Evolutionary conservation across 495 filamentous ascomycete species (phyloP), one percentile per base, ranked within the genome.

Genomic region (Bacidia rubella): DNA sequence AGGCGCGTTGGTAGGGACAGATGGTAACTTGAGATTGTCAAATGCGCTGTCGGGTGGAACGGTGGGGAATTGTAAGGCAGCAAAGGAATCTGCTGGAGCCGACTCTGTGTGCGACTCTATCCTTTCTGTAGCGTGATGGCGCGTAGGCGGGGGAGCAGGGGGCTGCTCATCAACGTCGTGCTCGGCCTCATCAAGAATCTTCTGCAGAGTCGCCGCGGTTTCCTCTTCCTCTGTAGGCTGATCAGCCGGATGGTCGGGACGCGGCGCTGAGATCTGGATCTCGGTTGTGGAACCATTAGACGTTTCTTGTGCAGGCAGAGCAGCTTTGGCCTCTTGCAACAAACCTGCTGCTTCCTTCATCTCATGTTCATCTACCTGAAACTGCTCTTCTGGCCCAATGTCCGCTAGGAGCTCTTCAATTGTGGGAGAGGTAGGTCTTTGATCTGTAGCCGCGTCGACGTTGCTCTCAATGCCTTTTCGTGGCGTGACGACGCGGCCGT

Each of bases 341-440:
- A 69, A 52, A 11, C 55, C 57, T n/a, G 59, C 2, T 17, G 63
- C 60, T 39, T 67, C 59, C 3, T 46, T 41, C 7, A 59, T 51
- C 25, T 69, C 67, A 29, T 61, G 56, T 11, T 55, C 52, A n/a
- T 63, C 57, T 11, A 66, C 22, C 1, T 22, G 53, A 56, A 56
- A 67, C 43, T 68, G 60, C 23, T 67, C 66, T 35, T 67, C 65
- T 15, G 60, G 56, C 2, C 60, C 65, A 21, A 70, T 49, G 15
- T 67, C 65, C 23, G 65, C 63, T 4, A 70, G 57, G 1, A 70
- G 59, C 43, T 70, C 67, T 43, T 70, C 67, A 2, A 70, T 47
- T 7, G 59, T 65, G 2, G 60, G 57, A 17, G 59, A 61, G 15
- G 56, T 43, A 1, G 56, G 54, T 38, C 56, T 53, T 11, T 61